phyloP scores from a whole-genome alignment of 495 filamentous ascomycete genomes.

The Venustampulla echinocandica region DNA sequence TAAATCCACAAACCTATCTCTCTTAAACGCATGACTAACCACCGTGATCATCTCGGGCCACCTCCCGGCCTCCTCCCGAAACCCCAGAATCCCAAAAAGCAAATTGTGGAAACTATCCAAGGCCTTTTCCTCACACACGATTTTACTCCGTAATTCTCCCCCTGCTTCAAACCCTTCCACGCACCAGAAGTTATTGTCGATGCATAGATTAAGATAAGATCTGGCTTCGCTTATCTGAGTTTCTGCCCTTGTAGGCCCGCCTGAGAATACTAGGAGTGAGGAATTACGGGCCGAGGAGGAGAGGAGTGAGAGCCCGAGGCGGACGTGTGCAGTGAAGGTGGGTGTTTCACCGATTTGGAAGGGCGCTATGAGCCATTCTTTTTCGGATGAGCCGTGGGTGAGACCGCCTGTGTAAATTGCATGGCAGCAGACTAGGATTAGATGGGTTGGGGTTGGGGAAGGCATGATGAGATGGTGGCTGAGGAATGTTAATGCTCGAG shows the following conservation, averaged over 20 bases:
- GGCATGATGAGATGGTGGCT: not conserved
- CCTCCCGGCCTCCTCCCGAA: slow-evolving; percentile 33
- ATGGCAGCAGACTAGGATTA: slow-evolving; percentile 76
- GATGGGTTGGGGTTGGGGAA: slow-evolving; percentile 24
- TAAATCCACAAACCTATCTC: slow-evolving; percentile 51
- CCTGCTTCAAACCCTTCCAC: slow-evolving; percentile 8
- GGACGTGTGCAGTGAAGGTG: slow-evolving; percentile 64
- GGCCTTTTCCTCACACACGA: slow-evolving; percentile 53
- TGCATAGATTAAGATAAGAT: slow-evolving; percentile 51
- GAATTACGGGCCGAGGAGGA: slow-evolving; percentile 25
- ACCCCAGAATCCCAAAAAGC: slow-evolving; percentile 57
- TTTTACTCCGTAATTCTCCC: slow-evolving; percentile 3
- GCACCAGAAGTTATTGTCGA: slow-evolving; percentile 32
- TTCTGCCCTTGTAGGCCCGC: slow-evolving; percentile 51
- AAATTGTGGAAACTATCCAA: slow-evolving; percentile 78
- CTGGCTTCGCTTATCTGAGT: slow-evolving; percentile 53
- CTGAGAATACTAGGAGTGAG: slow-evolving; percentile 28
- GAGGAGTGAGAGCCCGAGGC: slow-evolving; percentile 43
- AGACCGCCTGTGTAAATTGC: slow-evolving; percentile 64
- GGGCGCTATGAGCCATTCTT: slow-evolving; percentile 63
- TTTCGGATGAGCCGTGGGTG: slow-evolving; percentile 45
- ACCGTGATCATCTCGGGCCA: slow-evolving; percentile 54
- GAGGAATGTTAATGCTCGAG: too few relatives aligned
- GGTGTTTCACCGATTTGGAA: slow-evolving; percentile 67
- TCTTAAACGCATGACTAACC: slow-evolving; percentile 70